Evolutionary conservation across 176 grass and related monocot species (phyloP).

Genomic region (Oryza rufipogon): DNA sequence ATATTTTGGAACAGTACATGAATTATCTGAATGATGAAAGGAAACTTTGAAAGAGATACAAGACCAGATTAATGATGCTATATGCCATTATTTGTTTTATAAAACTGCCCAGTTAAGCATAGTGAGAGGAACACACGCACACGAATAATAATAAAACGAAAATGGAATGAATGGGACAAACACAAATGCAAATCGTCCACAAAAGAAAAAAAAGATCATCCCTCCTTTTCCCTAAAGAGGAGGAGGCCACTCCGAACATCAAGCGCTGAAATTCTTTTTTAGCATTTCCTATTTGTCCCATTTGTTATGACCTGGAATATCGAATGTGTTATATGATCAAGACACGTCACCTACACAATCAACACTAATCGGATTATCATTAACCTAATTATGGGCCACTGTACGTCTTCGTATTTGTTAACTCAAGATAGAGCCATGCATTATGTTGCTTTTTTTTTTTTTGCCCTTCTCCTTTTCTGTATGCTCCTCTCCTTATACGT

Average conservation of each 20-base stretch:
- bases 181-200: not conserved
- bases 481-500: not conserved
- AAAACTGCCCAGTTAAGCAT: not conserved
- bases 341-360: constrained; percentile 21
- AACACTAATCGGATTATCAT: not conserved
- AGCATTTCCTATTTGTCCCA: not conserved
- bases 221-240: constrained; percentile 9
- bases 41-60: not conserved
- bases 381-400: not conserved
- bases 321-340: not conserved
- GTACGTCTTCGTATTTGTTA: constrained; percentile 11
- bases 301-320: constrained; percentile 3
- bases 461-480: not conserved
- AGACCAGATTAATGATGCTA: not conserved
- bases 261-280: not conserved
- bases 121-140: not conserved
- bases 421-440: not conserved
- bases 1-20: not conserved
- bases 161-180: not conserved
- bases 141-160: not conserved
- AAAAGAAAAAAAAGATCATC: not conserved
- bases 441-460: not conserved
- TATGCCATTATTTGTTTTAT: not conserved
- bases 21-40: not conserved
- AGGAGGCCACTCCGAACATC: not conserved